These are phyloP conservation scores for Plasmodium coatneyi DNA, from an alignment of 169 alveolate species.

Conservation along the genomic window DNA sequence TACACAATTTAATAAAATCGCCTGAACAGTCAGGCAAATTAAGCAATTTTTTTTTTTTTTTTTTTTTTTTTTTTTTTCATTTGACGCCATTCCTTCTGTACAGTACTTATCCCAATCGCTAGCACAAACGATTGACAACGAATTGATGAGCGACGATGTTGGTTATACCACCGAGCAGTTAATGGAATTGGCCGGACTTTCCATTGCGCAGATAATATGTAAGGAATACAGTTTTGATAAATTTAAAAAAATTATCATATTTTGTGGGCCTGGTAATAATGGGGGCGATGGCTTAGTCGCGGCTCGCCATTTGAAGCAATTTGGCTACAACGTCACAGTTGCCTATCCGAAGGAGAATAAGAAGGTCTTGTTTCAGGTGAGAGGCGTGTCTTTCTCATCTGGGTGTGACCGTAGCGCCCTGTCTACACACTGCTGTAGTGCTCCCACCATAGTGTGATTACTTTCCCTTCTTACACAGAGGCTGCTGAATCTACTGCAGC, in stretches of 20 bases:
- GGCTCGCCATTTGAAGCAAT: slow-evolving; percentile 87
- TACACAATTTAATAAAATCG: not conserved
- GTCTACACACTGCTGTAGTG: not conserved
- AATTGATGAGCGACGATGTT: slow-evolving; percentile 84
- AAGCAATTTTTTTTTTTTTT: not conserved
- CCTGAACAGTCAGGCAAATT: not conserved
- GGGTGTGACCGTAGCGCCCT: not conserved
- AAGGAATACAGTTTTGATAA: slow-evolving; percentile 74
- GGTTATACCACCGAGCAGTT: slow-evolving; percentile 88
- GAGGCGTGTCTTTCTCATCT: slow-evolving; percentile 13
- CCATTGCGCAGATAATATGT: slow-evolving; percentile 85
- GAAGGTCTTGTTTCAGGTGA: slow-evolving; percentile 78
- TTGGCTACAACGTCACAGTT: slow-evolving; percentile 82
- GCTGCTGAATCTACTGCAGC: slow-evolving; percentile 22
- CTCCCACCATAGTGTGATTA: not conserved
- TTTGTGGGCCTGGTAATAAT: slow-evolving; percentile 95
- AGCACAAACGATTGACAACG: slow-evolving; percentile 83
- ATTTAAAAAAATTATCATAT: slow-evolving; percentile 77
- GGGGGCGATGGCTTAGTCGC: slow-evolving; percentile 93
- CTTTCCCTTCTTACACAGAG: slow-evolving; percentile 16
- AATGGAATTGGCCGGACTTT: slow-evolving; percentile 93
- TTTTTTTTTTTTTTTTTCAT: not conserved
- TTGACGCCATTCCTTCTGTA: not conserved
- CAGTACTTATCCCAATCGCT: slow-evolving; percentile 61
- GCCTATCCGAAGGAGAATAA: slow-evolving; percentile 86